A percentile compares a stretch with the other conserved stretches of the same genome.
phyloP scores from a whole-genome alignment of 1,284 basidiomycete species.

The Mycosarcoma mackinlayi region DNA sequence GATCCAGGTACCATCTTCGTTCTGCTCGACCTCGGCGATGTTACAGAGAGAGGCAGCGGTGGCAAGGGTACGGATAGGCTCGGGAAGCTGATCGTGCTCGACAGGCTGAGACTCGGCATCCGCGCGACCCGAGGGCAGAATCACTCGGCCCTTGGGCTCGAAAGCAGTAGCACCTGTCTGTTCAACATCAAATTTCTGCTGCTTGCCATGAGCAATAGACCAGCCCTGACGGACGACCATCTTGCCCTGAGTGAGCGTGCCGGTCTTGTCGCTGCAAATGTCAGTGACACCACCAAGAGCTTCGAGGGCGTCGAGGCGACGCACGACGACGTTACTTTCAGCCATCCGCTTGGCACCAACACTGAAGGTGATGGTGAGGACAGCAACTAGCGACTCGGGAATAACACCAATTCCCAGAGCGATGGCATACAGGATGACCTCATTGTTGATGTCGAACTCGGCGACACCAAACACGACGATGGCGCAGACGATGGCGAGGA shows the following conservation, averaged over 20 bases:
- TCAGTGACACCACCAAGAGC: conserved; percentile 59
- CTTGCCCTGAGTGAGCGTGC: conserved; percentile 64
- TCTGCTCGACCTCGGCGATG: conserved; percentile 53
- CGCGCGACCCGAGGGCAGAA: conserved; percentile 11
- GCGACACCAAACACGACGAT: conserved; percentile 72
- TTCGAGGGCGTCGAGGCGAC: conserved; percentile 62
- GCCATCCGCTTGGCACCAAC: conserved; percentile 65
- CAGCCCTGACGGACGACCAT: conserved; percentile 62
- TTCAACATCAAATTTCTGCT: conserved; percentile 49
- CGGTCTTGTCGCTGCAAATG: conserved; percentile 63
- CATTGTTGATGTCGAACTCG: conserved; percentile 65
- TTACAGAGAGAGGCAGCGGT: conserved; percentile 61
- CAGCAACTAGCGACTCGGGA: conserved; percentile 69
- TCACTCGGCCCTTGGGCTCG: conserved; percentile 49
- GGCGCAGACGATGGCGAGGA: conserved; percentile 73
- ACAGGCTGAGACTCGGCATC: conserved; percentile 13
- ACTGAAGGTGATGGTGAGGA: conserved; percentile 64
- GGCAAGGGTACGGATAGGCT: conserved; percentile 35
- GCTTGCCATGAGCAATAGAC: conserved; percentile 25
- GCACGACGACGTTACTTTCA: conserved; percentile 59
- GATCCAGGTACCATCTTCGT: conserved; percentile 35
- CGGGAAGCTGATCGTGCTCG: conserved; percentile 34
- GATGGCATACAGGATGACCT: conserved; percentile 71
- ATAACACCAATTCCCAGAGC: conserved; percentile 65
- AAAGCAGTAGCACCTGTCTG: conserved; percentile 52